Evolutionary conservation across 169 alveolate species (phyloP).

Genomic region (Plasmodium sp.): DNA sequence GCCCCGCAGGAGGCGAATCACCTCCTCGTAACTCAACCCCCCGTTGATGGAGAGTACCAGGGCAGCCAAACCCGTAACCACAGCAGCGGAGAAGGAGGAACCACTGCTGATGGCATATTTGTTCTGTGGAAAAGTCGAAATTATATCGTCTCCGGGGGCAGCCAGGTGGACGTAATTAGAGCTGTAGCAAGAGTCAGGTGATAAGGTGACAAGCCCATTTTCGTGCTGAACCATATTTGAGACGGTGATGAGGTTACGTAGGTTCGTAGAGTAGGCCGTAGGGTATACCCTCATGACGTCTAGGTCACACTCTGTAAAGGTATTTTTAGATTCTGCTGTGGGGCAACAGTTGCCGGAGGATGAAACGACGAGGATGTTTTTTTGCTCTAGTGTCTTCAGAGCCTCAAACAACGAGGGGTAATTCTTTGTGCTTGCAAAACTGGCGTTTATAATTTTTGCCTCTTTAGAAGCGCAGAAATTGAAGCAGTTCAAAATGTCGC

Average conservation of each 20-base stretch:
- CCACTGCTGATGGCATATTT: slow-evolving; percentile 50
- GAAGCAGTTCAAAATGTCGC: slow-evolving; percentile 75
- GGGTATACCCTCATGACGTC: slow-evolving; percentile 20
- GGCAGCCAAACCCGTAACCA: slow-evolving; percentile 18
- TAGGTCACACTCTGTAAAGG: slow-evolving; percentile 1
- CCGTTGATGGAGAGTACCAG: slow-evolving; percentile 5
- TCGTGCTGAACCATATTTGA: slow-evolving; percentile 6
- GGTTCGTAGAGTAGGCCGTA: slow-evolving; percentile 11
- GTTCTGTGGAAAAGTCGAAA: slow-evolving; percentile 13
- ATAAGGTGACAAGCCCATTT: slow-evolving; percentile 1
- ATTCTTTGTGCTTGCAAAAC: slow-evolving; percentile 49
- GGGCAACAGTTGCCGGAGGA: slow-evolving; percentile 29
- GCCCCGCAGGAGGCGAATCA: background rate
- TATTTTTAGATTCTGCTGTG: background rate
- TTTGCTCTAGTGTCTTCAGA: background rate
- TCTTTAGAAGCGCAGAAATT: slow-evolving; percentile 66
- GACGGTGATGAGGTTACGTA: slow-evolving; percentile 8
- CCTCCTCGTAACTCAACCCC: background rate
- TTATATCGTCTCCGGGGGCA: slow-evolving; percentile 43
- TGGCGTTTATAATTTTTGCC: slow-evolving; percentile 71
- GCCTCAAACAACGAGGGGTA: slow-evolving; percentile 31
- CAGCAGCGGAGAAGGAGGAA: slow-evolving; percentile 48
- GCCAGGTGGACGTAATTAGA: slow-evolving; percentile 30
- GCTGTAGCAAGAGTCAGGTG: slow-evolving; percentile 44
- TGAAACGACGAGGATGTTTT: slow-evolving; percentile 9